Percentiles rank a stretch among this genome's conserved stretches.
phyloP scores from a whole-genome alignment of 176 grass and related monocot species.

The Triticum monococcum region DNA sequence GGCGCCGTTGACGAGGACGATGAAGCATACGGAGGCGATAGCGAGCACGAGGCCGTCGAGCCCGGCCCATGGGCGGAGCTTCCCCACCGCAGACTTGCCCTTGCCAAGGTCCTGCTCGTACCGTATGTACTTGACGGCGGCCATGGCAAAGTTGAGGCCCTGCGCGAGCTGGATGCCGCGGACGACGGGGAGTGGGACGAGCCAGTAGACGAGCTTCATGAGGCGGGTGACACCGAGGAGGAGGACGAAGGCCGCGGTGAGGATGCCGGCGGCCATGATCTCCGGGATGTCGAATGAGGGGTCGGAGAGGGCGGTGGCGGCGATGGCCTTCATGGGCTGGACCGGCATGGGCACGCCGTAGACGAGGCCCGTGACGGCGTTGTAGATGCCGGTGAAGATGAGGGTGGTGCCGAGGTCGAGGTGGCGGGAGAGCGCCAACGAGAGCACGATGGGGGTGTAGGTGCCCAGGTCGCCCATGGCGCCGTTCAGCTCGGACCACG shows the following conservation, averaged over 20 bases:
- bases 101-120: conserved; percentile 71
- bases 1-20: conserved; percentile 69
- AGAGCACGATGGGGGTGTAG: conserved; percentile 84
- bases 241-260: conserved; percentile 57
- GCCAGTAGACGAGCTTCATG: conserved; percentile 63
- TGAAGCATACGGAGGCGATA: conserved; percentile 55
- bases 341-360: conserved; percentile 94
- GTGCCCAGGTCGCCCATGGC: conserved; percentile 92
- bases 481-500: conserved; percentile 73
- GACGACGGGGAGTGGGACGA: conserved; percentile 84
- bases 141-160: conserved; percentile 83
- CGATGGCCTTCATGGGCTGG: conserved; percentile 96
- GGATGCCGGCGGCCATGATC: conserved; percentile 66
- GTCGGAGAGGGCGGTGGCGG: conserved; percentile 65
- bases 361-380: conserved; percentile 66
- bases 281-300: conserved; percentile 51
- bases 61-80: conserved; percentile 44
- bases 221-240: conserved; percentile 73
- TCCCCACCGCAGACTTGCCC: conserved; percentile 26
- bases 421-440: conserved; percentile 54
- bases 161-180: conserved; percentile 91
- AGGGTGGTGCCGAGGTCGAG: conserved; percentile 83
- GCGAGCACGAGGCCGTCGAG: conserved; percentile 81
- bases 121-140: conserved; percentile 80
- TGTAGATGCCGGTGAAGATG: conserved; percentile 85